Evolutionary conservation across 164 flowering plant species (phyloP).

Genomic region (Tetracentron sinense): DNA sequence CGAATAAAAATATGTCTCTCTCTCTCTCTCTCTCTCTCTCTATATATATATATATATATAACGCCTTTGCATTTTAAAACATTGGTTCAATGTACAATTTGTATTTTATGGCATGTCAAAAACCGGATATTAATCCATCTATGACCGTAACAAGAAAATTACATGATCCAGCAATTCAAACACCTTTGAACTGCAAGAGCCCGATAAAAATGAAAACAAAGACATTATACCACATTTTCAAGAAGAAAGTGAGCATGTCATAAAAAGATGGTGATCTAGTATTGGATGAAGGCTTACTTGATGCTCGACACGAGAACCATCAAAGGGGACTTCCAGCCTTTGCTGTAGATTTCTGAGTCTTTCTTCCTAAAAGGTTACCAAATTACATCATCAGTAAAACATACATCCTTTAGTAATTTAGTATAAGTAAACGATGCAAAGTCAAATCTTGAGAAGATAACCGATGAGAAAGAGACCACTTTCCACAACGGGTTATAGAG

Average conservation of each 20-base stretch:
- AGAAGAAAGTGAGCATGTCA: neutral
- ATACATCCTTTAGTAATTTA: neutral
- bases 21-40: too few species aligned
- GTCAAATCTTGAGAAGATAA: neutral
- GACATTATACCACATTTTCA: neutral
- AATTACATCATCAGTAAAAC: slow-evolving; percentile 8
- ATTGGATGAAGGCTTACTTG: slow-evolving; percentile 47
- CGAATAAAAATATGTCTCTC: too few species aligned
- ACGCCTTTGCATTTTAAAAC: too few species aligned
- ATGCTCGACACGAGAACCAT: slow-evolving; percentile 71
- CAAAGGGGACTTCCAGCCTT: slow-evolving; percentile 80
- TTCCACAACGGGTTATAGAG: too few species aligned
- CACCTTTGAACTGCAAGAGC: neutral
- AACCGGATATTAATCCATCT: too few species aligned
- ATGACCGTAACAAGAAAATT: too few species aligned
- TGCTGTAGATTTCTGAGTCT: slow-evolving; percentile 60
- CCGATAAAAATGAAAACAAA: neutral
- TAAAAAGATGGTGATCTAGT: neutral
- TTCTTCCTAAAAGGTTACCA: slow-evolving; percentile 53
- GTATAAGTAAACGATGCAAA: neutral
- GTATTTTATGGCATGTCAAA: too few species aligned
- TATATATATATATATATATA: too few species aligned
- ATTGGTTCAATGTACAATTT: too few species aligned
- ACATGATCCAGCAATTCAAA: too few species aligned
- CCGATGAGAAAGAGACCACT: too few species aligned